A percentile compares a stretch with the other conserved stretches of the same genome.
phyloP scores from a whole-genome alignment of 2,329 filamentous ascomycete genomes.

The Pseudogymnoascus pannorum region DNA sequence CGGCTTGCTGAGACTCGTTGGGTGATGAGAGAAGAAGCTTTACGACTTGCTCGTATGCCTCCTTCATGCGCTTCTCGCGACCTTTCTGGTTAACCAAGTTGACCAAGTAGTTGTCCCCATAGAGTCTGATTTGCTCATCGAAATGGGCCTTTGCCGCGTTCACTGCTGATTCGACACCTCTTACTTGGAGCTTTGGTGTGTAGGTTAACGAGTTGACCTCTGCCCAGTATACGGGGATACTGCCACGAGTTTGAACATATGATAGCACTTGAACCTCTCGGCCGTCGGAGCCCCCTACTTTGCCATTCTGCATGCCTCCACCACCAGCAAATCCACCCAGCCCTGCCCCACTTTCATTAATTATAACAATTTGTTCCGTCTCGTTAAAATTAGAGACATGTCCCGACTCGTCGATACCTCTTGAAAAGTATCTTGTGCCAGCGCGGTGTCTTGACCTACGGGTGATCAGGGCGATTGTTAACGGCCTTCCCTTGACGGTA shows the following conservation, averaged over 20 bases:
- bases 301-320: constrained; percentile 67
- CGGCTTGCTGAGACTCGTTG: constrained; percentile 56
- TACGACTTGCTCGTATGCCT: constrained; percentile 88
- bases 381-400: constrained; percentile 99
- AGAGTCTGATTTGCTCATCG: constrained; percentile 83
- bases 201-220: constrained; percentile 93
- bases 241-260: constrained; percentile 94
- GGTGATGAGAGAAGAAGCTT: constrained; percentile 65
- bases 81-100: constrained; percentile 97
- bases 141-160: constrained; percentile 81
- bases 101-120: constrained; percentile 95
- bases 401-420: constrained; percentile 86
- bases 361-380: constrained; percentile 84
- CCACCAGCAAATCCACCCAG: constrained; percentile 75
- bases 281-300: constrained; percentile 48
- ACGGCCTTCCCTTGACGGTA: constrained; percentile 71
- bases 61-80: constrained; percentile 80
- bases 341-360: constrained; percentile 73
- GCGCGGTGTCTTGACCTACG: constrained; percentile 80
- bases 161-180: constrained; percentile 72
- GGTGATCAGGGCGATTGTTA: constrained; percentile 84
- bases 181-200: constrained; percentile 81
- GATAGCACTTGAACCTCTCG: constrained; percentile 84
- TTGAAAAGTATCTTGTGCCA: constrained; percentile 90
- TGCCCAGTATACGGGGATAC: constrained; percentile 91